Percentiles rank a stretch among this genome's conserved stretches.
Evolutionary conservation across 2,329 filamentous ascomycete species (phyloP).

Genomic region (Esteya vermicola): DNA sequence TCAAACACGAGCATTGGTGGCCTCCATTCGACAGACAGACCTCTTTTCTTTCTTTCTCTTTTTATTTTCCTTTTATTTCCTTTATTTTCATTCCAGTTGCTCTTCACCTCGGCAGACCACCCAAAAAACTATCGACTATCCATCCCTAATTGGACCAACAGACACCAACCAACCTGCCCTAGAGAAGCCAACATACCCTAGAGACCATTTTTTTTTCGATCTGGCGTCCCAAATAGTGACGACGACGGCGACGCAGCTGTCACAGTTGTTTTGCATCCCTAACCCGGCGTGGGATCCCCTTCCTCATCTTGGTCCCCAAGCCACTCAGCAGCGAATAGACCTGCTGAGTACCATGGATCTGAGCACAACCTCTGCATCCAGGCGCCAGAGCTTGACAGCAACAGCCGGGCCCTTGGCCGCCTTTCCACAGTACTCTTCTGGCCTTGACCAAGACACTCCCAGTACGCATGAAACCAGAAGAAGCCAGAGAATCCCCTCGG

Average conservation of each 20-base stretch:
- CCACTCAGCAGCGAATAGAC: not conserved
- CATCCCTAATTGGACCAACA: too few relatives aligned
- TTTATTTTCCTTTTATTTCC: not conserved
- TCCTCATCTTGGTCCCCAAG: not conserved
- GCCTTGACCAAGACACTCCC: slow-evolving; percentile 7
- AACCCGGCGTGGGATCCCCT: not conserved
- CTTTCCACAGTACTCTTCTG: slow-evolving; percentile 6
- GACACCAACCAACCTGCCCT: too few relatives aligned
- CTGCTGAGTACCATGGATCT: slow-evolving; percentile 2
- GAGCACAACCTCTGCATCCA: slow-evolving; percentile 3
- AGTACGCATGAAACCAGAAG: slow-evolving; percentile 6
- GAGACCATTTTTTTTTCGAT: too few relatives aligned
- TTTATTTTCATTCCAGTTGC: too few relatives aligned
- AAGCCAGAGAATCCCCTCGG: too few relatives aligned
- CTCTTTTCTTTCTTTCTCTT: not conserved
- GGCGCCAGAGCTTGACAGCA: slow-evolving; percentile 1
- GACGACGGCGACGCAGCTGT: not conserved
- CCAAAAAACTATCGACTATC: too few relatives aligned
- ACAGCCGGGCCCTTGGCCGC: slow-evolving; percentile 5
- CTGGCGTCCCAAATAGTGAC: not conserved
- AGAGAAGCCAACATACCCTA: too few relatives aligned
- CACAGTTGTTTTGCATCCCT: not conserved
- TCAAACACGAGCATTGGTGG: too few relatives aligned
- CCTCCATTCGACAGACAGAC: not conserved
- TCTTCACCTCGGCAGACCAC: not conserved